A percentile compares a stretch with the other conserved stretches of the same genome.
These are phyloP conservation scores for Rhodamnia argentea DNA, from an alignment of 345 rosid species.

Conservation along the genomic window DNA sequence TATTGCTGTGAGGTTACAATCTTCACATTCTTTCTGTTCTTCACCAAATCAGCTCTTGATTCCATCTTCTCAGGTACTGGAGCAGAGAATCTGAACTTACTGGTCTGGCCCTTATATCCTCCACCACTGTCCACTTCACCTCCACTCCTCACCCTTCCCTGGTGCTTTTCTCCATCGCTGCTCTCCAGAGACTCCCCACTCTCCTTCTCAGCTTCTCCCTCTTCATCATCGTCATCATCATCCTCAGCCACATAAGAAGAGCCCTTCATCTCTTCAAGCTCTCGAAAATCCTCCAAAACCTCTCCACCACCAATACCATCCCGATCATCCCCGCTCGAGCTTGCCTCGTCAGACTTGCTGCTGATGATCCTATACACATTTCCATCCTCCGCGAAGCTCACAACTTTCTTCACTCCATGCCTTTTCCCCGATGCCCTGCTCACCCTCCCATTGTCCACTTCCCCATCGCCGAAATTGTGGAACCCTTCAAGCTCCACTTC, in stretches of 20 bases:
- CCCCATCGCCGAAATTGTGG: constrained; percentile 22
- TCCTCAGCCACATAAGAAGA: constrained; percentile 12
- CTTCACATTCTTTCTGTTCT: constrained; percentile 22
- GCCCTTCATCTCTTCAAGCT: constrained; percentile 19
- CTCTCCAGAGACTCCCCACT: constrained; percentile 12
- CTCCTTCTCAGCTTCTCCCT: constrained; percentile 8
- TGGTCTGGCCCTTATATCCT: constrained; percentile 12
- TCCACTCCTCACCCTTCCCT: neutral
- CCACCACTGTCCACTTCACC: neutral
- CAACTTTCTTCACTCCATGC: constrained; percentile 36
- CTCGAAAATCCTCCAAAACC: constrained; percentile 4
- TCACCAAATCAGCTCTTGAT: constrained; percentile 26
- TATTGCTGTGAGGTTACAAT: constrained; percentile 1
- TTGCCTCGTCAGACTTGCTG: constrained; percentile 9
- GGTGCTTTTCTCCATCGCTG: constrained; percentile 15
- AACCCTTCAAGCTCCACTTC: constrained; percentile 62
- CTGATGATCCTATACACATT: constrained; percentile 28
- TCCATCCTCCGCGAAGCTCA: constrained; percentile 48
- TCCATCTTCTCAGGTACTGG: constrained; percentile 73
- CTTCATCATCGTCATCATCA: constrained; percentile 5
- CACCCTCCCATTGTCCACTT: constrained; percentile 20
- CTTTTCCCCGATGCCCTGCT: constrained; percentile 20
- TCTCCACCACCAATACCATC: constrained; percentile 30
- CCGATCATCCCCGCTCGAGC: constrained; percentile 27
- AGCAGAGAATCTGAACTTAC: constrained; percentile 36